A percentile compares a stretch with the other conserved stretches of the same genome.
Conservation (phyloP, 2,329 filamentous ascomycete species). For the Alternaria sp. region DNA sequence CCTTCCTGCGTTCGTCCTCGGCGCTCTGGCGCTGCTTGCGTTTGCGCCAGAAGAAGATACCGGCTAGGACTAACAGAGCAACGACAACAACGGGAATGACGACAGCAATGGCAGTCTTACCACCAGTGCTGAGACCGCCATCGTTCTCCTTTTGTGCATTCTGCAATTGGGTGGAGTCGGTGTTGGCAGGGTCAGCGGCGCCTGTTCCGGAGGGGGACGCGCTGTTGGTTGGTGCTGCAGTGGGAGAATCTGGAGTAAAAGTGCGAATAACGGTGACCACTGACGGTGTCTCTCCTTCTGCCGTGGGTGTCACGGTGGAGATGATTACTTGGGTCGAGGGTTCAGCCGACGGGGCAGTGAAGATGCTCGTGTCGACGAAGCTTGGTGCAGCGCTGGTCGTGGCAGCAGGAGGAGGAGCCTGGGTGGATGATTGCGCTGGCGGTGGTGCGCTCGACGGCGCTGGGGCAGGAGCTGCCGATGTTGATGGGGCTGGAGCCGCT, state of each 20-base stretch:
- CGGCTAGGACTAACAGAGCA: constrained; percentile 76
- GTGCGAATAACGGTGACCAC: constrained; percentile 24
- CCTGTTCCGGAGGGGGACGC: constrained; percentile 5
- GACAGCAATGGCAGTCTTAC: constrained; percentile 88
- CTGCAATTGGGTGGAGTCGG: constrained; percentile 16
- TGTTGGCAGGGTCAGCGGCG: constrained; percentile 13
- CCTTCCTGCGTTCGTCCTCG: constrained; percentile 88
- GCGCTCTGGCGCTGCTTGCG: constrained; percentile 84
- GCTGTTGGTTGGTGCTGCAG: constrained; percentile 8
- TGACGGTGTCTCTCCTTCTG: constrained; percentile 25
- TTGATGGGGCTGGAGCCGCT: background rate
- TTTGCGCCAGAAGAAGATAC: constrained; percentile 85
- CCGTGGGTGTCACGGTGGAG: constrained; percentile 29
- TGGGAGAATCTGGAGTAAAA: constrained; percentile 14
- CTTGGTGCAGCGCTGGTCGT: constrained; percentile 3
- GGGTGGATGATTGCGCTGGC: constrained; percentile 15
- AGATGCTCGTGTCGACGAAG: constrained; percentile 16
- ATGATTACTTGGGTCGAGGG: constrained; percentile 26
- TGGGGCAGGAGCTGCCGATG: constrained; percentile 19
- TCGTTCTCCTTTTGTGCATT: constrained; percentile 15
- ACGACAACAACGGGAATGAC: constrained; percentile 92
- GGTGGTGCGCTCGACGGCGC: constrained; percentile 13
- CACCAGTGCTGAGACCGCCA: constrained; percentile 62
- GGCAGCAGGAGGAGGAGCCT: background rate
- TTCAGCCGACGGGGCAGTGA: constrained; percentile 33